Base-by-base conservation (phyloP, 1,284 basidiomycete species). In the Cryptococcus sp. region DNA sequence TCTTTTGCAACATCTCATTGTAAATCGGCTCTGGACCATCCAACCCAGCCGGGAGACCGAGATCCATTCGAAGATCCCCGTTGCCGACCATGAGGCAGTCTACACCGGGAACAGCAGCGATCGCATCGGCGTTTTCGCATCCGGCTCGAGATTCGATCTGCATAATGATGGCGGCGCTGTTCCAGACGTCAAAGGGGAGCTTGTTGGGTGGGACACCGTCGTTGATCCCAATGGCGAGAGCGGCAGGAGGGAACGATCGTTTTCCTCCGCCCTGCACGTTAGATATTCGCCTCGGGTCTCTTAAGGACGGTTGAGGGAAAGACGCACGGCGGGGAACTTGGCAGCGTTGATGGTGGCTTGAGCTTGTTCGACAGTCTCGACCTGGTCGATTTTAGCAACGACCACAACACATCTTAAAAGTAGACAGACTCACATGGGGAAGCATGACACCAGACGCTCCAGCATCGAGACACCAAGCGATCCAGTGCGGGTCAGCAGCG, bases 391-490 rank as follows among this genome's bases (percentile, higher is more conserved):
- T n/a, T n/a, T n/a, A n/a, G n/a, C n/a, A n/a, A n/a, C n/a, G n/a
- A n/a, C n/a, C n/a, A n/a, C n/a, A n/a, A n/a, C n/a, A n/a, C n/a
- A n/a, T n/a, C n/a, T n/a, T n/a, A n/a, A n/a, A 23, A 10, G 41
- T 38, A 9, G 16, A 28, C 19, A 19, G 14, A 52, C 56, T 44
- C 43, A 62, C 58, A 41, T 63, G 60, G 5, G 60, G 58, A 16
- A 62, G 42, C 5, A 60, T 53, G 39, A 62, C 50, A 11, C 40
- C 60, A 3, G 60, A 59, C 16, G 60, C 60, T 28, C 60, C 60
- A 9, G 60, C 60, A 38, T 62, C 60, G 22, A 61, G 39, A 26
- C 39, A 39, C 59, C 59, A 61, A 19, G 59, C 52, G 19, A 57
- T 56, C 26, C 48, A 54, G 31, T 57, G 51, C 26, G 59, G 57